These are phyloP conservation scores for Fusarium continuum DNA, from an alignment of 2,329 filamentous ascomycete genomes.

Conservation along the genomic window DNA sequence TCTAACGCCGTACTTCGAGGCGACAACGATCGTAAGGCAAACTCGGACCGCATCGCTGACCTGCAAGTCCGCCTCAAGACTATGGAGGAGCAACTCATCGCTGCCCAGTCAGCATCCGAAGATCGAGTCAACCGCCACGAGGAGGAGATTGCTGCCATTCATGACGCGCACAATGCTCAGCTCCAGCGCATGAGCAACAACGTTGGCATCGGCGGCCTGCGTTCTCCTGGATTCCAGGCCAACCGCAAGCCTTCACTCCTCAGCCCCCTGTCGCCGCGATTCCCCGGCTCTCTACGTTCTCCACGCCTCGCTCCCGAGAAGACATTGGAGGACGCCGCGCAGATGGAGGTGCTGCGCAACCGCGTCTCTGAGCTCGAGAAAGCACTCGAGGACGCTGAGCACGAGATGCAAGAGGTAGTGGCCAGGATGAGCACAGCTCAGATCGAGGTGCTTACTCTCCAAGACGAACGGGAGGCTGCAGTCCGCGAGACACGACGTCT, in stretches of 20 bases:
- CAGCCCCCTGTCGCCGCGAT: conserved; percentile 50
- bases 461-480: conserved; percentile 78
- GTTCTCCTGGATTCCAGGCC: conserved; percentile 46
- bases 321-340: conserved; percentile 75
- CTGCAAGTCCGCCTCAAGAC: conserved; percentile 82
- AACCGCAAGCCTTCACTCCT: conserved; percentile 48
- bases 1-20: conserved; percentile 82
- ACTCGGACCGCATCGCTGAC: conserved; percentile 81
- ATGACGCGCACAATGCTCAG: conserved; percentile 79
- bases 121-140: conserved; percentile 85
- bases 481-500: conserved; percentile 75
- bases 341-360: conserved; percentile 78
- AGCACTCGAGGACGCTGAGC: conserved; percentile 67
- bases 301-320: conserved; percentile 65
- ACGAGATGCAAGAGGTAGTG: conserved; percentile 84
- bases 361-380: conserved; percentile 87
- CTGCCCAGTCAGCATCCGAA: conserved; percentile 86
- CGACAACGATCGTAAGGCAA: conserved; percentile 82
- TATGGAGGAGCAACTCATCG: conserved; percentile 84
- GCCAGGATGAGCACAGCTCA: conserved; percentile 82
- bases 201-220: conserved; percentile 44
- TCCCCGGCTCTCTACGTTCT: conserved; percentile 49
- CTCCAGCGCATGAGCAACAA: conserved; percentile 75
- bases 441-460: conserved; percentile 83
- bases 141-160: conserved; percentile 79